Evolutionary conservation across 108 stramenopile genomes (phyloP), one percentile per base, ranked within the genome.

Genomic region (Epithemia pelagica): DNA sequence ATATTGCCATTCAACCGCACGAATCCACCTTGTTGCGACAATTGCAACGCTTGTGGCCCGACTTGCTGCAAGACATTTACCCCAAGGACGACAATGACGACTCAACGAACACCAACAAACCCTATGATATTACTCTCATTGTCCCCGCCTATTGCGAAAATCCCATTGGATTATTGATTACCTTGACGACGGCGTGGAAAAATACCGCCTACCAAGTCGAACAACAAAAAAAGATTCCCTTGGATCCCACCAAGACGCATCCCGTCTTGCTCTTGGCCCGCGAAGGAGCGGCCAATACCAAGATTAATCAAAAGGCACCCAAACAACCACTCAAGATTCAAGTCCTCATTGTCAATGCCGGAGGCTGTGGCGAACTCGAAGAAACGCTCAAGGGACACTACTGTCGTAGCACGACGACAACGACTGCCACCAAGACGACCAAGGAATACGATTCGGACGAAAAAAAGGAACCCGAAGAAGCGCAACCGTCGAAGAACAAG

Each of bases 291-390:
- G 20, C 52, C 20, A 52, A 15, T 52, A 52, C 52, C 20, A 52
- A 15, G 19, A 52, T 20, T 20, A 52, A 52, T 20, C n/a, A n/a
- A n/a, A n/a, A n/a, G n/a, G n/a, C n/a, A n/a, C n/a, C n/a, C n/a
- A n/a, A n/a, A n/a, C 60, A 27, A n/a, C 26, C 59, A 1, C 28
- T n/a, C 27, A n/a, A 31, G 8, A 59, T 85, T 25, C 82, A 86
- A 68, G 75, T 86, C 22, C 64, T 86, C 32, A 59, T 86, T 21
- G 85, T 86, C 1, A 67, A 86, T 70, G 85, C 83, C 30, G 83
- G 82, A 19, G 66, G 72, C 24, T 82, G 82, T 33, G 55, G 21
- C 25, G 69, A 82, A 26, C 30, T 71, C 54, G 46, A 61, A n/a
- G 51, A 52, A 8, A 22, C 30, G 28, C 22, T 24, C 22, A 7